Evolutionary conservation across 2,329 filamentous ascomycete species (phyloP), one percentile per base, ranked within the genome.

Genomic region (Dothistroma septosporum): DNA sequence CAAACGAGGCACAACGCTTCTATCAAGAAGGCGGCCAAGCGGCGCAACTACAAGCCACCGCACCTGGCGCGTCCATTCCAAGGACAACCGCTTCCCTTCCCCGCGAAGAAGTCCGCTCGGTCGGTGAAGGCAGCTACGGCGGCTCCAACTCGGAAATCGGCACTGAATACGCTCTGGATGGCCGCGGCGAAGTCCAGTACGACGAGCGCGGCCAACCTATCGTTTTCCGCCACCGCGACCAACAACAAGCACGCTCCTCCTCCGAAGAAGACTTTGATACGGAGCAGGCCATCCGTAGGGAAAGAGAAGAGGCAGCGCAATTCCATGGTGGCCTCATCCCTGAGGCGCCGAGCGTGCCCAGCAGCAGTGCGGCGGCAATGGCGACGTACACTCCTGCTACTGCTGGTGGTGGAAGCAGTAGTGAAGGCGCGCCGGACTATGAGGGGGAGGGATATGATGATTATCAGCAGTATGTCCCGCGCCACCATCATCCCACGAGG

Each of bases 401-500:
- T 6, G 37, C 37, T 2, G 41, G 41, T n/a, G 41, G 63, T 57
- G 28, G 60, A 61, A 52, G 56, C 59, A 22, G 55, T 63, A 12
- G 60, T 61, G 12, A 55, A 11, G 35, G 60, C n/a, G 67, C 62
- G 64, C 76, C 69, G 62, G 75, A 60, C 68, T 76, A 63, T 68
- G 73, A 62, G 64, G 71, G 71, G 19, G 88, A 91, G 16, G 83
- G 84, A 1, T 82, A 86, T 2, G 87, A 94, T 64, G 76, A 78
- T n/a, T 79, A 91, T 64, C 87, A 66, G 61, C 55, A 61, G 57
- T 64, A 64, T 50, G 64, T 62, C 87, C 63, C 64, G 6, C 74
- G 80, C 59, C 92, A 96, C 75, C 90, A 94, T 67, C 91, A 96
- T 76, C 92, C 92, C 0, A 96, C 92, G 9, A 81, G 92, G 59